Evolutionary conservation across 106 monocot species (phyloP).

Genomic region (Iris macrosiphon): DNA sequence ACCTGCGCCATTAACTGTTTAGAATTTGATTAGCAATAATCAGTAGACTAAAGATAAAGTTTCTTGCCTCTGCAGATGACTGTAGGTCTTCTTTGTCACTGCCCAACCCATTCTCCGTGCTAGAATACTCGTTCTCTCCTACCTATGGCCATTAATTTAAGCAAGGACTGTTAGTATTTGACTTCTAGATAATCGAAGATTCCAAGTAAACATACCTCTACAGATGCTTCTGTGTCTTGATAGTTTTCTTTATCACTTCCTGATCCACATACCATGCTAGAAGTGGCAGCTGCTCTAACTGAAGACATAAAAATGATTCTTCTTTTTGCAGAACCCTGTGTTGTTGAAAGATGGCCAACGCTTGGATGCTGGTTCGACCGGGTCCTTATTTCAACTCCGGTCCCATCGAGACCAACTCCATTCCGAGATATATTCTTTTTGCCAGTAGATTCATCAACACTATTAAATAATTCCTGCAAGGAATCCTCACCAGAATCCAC

Average conservation of each 20-base stretch:
- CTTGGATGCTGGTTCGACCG: background rate
- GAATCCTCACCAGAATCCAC: conserved; percentile 25
- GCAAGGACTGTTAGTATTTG: background rate
- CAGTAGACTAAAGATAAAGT: no score
- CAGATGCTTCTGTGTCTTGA: background rate
- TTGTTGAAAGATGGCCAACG: background rate
- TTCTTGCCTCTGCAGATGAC: no score
- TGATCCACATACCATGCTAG: conserved; percentile 2
- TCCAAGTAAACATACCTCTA: background rate
- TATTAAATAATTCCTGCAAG: conserved; percentile 18
- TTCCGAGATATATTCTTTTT: conserved; percentile 10
- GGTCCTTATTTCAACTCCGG: conserved; percentile 21
- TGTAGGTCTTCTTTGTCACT: no score
- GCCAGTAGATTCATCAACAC: conserved; percentile 3
- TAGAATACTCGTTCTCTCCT: no score
- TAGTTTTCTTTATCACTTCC: background rate
- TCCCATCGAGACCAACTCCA: conserved; percentile 9
- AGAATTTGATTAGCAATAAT: no score
- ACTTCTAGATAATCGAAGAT: background rate
- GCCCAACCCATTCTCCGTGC: no score
- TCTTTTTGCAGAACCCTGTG: conserved; percentile 21
- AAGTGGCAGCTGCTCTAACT: background rate
- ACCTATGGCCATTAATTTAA: background rate
- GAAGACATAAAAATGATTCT: conserved; percentile 17
- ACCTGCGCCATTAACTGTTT: background rate